phyloP scores from a whole-genome alignment of 768 basidiomycete species.

The Boletus tomentosulus region DNA sequence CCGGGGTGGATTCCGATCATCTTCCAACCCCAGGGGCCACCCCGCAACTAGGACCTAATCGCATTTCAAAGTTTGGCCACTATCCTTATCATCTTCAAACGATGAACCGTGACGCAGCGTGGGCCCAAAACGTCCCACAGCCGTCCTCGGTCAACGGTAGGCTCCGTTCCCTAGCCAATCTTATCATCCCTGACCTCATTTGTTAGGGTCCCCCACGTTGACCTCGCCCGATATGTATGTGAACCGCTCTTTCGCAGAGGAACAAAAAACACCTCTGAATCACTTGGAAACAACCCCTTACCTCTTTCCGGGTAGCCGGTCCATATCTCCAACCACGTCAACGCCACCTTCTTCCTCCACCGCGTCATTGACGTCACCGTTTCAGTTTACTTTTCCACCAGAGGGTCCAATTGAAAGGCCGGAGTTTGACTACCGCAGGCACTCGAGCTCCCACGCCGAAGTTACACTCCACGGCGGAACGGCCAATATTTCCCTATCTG shows the following conservation, averaged over 20 bases:
- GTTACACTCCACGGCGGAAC: conserved; percentile 72
- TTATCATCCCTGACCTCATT: conserved; percentile 34
- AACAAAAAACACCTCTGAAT: conserved; percentile 51
- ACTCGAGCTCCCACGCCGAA: conserved; percentile 51
- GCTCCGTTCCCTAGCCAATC: conserved; percentile 26
- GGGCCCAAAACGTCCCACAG: conserved; percentile 29
- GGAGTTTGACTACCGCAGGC: conserved; percentile 66
- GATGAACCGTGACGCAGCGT: conserved; percentile 28
- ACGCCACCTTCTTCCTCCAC: conserved; percentile 58
- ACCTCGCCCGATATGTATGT: conserved; percentile 45
- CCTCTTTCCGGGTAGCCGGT: conserved; percentile 62
- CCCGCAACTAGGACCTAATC: conserved; percentile 37
- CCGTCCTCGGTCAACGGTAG: conserved; percentile 30
- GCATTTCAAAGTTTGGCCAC: conserved; percentile 49
- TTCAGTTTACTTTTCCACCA: conserved; percentile 58
- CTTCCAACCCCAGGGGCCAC: conserved; percentile 19
- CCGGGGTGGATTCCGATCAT: conserved; percentile 32
- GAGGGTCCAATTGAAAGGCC: conserved; percentile 49
- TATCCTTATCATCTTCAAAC: conserved; percentile 43
- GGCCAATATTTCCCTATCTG: conserved; percentile 60
- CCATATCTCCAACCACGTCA: conserved; percentile 65
- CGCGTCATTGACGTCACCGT: conserved; percentile 60
- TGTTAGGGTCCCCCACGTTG: conserved; percentile 55
- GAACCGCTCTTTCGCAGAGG: conserved; percentile 46
- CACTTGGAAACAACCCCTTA: conserved; percentile 54